Percentiles rank a stretch among this genome's conserved stretches.
Evolutionary conservation across 2,329 filamentous ascomycete species (phyloP).

Genomic region (Curvularia sp.): DNA sequence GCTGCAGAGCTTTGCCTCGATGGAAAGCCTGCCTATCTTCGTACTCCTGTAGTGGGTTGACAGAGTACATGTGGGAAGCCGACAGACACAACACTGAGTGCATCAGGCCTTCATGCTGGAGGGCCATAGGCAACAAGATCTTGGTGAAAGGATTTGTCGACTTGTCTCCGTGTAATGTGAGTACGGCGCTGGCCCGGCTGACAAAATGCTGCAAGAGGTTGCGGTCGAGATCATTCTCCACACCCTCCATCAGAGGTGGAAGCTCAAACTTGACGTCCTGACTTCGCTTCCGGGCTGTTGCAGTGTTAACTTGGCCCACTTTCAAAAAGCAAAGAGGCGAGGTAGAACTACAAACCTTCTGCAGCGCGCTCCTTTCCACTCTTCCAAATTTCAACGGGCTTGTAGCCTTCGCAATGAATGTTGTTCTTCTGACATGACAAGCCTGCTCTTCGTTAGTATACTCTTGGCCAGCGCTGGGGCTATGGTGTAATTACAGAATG

Average conservation of each 20-base stretch:
- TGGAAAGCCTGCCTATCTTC: conserved; percentile 59
- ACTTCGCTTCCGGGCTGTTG: conserved; percentile 44
- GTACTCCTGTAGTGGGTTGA: conserved; percentile 59
- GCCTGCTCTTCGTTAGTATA: conserved; percentile 58
- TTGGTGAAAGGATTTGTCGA: conserved; percentile 82
- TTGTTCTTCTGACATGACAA: conserved; percentile 94
- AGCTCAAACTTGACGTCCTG: conserved; percentile 55
- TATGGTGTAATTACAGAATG: conserved; percentile 48
- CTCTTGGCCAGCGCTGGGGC: not conserved
- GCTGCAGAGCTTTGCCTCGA: conserved; percentile 54
- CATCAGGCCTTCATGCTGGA: conserved; percentile 82
- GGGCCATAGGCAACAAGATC: conserved; percentile 81
- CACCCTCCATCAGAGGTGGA: conserved; percentile 74
- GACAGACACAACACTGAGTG: conserved; percentile 86
- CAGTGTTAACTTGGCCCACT: conserved; percentile 25
- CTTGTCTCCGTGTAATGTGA: conserved; percentile 81
- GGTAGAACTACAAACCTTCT: conserved; percentile 57
- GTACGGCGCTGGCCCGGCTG: conserved; percentile 76
- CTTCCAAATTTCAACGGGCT: conserved; percentile 85
- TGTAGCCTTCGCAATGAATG: conserved; percentile 89
- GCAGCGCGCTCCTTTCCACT: conserved; percentile 79
- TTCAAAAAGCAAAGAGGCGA: not conserved
- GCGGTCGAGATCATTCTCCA: conserved; percentile 80
- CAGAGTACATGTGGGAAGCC: conserved; percentile 72
- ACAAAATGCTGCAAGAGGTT: conserved; percentile 86